phyloP scores from a whole-genome alignment of 2,329 filamentous ascomycete species.

The Juglanconis sp. region DNA sequence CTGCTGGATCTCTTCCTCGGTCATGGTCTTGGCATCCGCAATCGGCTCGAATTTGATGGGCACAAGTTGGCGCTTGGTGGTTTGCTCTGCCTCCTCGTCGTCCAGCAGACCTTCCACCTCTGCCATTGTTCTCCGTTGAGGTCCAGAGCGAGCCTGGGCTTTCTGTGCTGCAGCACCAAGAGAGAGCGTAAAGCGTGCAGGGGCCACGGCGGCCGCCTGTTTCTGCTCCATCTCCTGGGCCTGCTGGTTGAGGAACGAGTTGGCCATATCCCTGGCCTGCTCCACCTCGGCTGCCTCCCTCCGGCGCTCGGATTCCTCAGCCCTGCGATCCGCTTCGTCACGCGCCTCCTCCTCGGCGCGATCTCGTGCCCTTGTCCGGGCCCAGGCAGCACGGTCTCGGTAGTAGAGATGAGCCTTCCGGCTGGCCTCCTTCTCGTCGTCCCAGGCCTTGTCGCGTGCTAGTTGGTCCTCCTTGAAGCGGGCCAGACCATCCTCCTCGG shows the following conservation, averaged over 20 bases:
- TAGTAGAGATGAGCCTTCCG: constrained; percentile 80
- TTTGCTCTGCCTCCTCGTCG: constrained; percentile 81
- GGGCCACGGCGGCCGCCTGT: constrained; percentile 43
- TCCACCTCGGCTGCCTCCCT: constrained; percentile 70
- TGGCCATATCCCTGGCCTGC: constrained; percentile 77
- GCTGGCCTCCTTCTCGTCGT: constrained; percentile 79
- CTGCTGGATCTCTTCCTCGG: constrained; percentile 82
- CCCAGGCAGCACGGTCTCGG: constrained; percentile 79
- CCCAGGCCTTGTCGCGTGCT: constrained; percentile 65
- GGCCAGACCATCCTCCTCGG: constrained; percentile 65
- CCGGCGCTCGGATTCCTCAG: constrained; percentile 72
- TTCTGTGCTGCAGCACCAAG: constrained; percentile 84
- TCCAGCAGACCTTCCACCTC: constrained; percentile 94
- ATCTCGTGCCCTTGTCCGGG: constrained; percentile 72
- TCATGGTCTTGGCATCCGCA: constrained; percentile 63
- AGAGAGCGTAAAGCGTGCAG: constrained; percentile 86
- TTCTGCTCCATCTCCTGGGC: constrained; percentile 68
- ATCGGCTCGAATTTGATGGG: constrained; percentile 78
- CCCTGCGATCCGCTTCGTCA: constrained; percentile 78
- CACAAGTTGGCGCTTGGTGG: constrained; percentile 70
- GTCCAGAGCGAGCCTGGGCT: constrained; percentile 52
- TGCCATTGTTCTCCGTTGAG: constrained; percentile 74
- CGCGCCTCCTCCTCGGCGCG: constrained; percentile 69
- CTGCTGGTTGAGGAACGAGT: constrained; percentile 84
- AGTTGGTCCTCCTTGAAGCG: constrained; percentile 69